These are phyloP conservation scores for Aspergillus uvarum DNA, from an alignment of 2,329 filamentous ascomycete species.

Conservation along the genomic window DNA sequence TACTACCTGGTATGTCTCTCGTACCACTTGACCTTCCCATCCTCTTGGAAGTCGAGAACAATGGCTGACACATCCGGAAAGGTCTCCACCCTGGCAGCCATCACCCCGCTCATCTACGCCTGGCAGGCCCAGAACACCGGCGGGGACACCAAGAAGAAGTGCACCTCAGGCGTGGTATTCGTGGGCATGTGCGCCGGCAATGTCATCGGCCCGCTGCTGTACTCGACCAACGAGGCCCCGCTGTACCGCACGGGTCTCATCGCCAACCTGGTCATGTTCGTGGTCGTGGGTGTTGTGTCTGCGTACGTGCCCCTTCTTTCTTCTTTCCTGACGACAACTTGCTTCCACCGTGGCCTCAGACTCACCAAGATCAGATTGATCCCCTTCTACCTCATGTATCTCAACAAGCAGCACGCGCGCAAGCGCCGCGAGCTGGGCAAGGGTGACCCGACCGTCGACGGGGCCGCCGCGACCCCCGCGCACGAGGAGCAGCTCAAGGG, in stretches of 20 bases:
- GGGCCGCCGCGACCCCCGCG: neutral
- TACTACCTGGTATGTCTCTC: slow-evolving; percentile 48
- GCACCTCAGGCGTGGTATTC: slow-evolving; percentile 36
- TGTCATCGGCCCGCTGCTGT: slow-evolving; percentile 36
- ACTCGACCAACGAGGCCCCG: slow-evolving; percentile 35
- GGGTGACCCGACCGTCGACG: slow-evolving; percentile 28
- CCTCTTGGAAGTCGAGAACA: neutral
- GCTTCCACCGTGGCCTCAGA: neutral
- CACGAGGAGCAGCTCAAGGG: slow-evolving; percentile 10
- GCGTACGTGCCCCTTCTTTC: slow-evolving; percentile 17
- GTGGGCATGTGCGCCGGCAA: slow-evolving; percentile 41
- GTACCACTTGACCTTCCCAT: no score
- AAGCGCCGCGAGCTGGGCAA: slow-evolving; percentile 33
- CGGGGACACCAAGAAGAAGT: slow-evolving; percentile 40
- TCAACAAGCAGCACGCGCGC: slow-evolving; percentile 33
- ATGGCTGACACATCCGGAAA: neutral
- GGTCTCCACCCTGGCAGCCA: slow-evolving; percentile 34
- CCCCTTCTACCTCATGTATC: slow-evolving; percentile 31
- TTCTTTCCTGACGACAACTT: neutral
- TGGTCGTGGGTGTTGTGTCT: slow-evolving; percentile 29
- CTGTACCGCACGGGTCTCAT: slow-evolving; percentile 36
- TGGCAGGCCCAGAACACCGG: slow-evolving; percentile 41
- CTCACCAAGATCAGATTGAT: slow-evolving; percentile 19
- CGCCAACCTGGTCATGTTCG: slow-evolving; percentile 35
- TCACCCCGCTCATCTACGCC: slow-evolving; percentile 38